A percentile compares a stretch with the other conserved stretches of the same genome.
Evolutionary conservation across 2,329 filamentous ascomycete species (phyloP).

Genomic region (Cladophialophora yegresii): DNA sequence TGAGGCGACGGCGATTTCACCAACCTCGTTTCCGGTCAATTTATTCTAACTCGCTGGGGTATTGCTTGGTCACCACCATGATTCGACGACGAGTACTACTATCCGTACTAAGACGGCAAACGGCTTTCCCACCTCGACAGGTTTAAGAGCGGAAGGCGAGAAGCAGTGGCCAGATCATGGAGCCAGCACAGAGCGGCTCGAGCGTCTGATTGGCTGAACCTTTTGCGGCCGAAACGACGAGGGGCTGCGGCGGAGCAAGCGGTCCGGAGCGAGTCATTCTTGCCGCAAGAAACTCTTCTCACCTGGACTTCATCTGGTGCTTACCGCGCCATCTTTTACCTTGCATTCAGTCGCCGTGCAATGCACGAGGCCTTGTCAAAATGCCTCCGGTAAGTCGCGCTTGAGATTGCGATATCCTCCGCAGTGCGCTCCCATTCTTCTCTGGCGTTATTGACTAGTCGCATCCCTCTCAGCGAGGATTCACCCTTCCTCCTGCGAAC

Average conservation of each 20-base stretch:
- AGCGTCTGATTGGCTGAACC: not conserved
- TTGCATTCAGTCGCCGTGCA: not conserved
- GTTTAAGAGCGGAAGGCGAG: not conserved
- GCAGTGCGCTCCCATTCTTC: not conserved
- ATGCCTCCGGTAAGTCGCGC: conserved; percentile 42
- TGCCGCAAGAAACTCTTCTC: not conserved
- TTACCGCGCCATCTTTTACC: not conserved
- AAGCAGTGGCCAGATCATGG: not conserved
- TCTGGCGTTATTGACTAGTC: conserved; percentile 31
- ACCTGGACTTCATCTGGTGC: not conserved
- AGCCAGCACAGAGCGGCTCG: not conserved
- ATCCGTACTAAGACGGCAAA: not conserved
- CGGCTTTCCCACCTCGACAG: not conserved
- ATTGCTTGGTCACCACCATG: not conserved
- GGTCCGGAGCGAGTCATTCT: not conserved
- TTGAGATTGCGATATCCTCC: not conserved
- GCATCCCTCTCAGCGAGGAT: conserved; percentile 27
- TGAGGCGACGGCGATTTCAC: not conserved
- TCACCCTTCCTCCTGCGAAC: conserved; percentile 51
- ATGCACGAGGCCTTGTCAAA: not conserved
- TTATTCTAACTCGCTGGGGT: not conserved
- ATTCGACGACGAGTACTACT: not conserved
- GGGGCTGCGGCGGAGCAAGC: conserved; percentile 1
- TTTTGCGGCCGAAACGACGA: not conserved
- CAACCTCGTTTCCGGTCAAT: not conserved